A percentile compares a stretch with the other conserved stretches of the same genome.
phyloP scores from a whole-genome alignment of 2,329 filamentous ascomycete genomes.

The Cercospora sp. region DNA sequence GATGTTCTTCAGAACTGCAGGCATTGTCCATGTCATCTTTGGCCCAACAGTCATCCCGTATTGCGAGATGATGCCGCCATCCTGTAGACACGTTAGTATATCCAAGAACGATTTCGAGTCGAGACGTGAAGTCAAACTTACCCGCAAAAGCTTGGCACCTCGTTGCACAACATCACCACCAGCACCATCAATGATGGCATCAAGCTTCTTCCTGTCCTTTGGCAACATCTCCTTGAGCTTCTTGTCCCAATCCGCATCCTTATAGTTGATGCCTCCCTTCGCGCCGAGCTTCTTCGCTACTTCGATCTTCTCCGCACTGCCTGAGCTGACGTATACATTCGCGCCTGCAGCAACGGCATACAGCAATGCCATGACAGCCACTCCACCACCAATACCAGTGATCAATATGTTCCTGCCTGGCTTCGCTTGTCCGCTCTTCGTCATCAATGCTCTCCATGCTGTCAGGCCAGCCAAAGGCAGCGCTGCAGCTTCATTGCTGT shows the following conservation, averaged over 20 bases:
- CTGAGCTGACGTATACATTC: slow-evolving; percentile 79
- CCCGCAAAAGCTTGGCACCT: slow-evolving; percentile 67
- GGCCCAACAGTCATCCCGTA: slow-evolving; percentile 91
- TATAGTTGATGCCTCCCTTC: slow-evolving; percentile 79
- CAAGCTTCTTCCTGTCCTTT: slow-evolving; percentile 65
- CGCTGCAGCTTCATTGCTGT: slow-evolving; percentile 73
- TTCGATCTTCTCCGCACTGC: slow-evolving; percentile 71
- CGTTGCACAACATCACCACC: slow-evolving; percentile 80
- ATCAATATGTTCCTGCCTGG: slow-evolving; percentile 74
- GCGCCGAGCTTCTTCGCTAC: slow-evolving; percentile 73
- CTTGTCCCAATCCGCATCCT: slow-evolving; percentile 77
- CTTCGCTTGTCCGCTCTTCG: slow-evolving; percentile 67
- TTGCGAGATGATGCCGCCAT: slow-evolving; percentile 77
- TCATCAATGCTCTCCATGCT: slow-evolving; percentile 81
- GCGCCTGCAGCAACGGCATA: slow-evolving; percentile 75
- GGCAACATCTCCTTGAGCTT: slow-evolving; percentile 65
- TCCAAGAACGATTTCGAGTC: background rate
- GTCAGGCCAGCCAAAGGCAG: slow-evolving; percentile 84
- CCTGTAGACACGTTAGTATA: slow-evolving; percentile 37
- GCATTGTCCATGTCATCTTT: slow-evolving; percentile 84
- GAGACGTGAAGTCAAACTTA: slow-evolving; percentile 29
- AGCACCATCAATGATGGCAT: slow-evolving; percentile 87
- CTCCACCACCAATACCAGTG: slow-evolving; percentile 90
- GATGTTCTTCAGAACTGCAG: slow-evolving; percentile 80
- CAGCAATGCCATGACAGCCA: slow-evolving; percentile 77